These are phyloP conservation scores for Candida dubliniensis DNA, from an alignment of 1,139 yeast genomes.

Conservation along the genomic window DNA sequence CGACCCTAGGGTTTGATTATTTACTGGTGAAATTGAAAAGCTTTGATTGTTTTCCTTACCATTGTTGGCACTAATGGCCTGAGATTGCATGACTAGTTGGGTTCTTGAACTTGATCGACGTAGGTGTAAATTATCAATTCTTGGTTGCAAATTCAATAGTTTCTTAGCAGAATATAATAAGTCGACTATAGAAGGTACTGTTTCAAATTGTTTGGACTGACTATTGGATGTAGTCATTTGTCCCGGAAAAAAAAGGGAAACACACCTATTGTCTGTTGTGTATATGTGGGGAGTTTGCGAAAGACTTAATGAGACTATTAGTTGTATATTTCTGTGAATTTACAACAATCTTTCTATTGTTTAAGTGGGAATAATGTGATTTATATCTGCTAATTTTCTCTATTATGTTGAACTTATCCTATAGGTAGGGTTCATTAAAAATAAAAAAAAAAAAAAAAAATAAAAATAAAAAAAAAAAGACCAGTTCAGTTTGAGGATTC, in stretches of 20 bases:
- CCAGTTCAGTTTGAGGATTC: too few species aligned
- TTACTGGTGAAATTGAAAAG: not conserved
- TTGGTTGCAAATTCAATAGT: conserved; percentile 38
- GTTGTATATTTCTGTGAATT: too few species aligned
- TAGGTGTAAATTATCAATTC: conserved; percentile 43
- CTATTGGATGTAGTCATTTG: conserved; percentile 1
- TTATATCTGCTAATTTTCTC: too few species aligned
- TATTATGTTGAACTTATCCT: too few species aligned
- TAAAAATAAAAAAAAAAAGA: too few species aligned
- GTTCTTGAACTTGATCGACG: conserved; percentile 35
- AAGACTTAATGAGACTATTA: too few species aligned
- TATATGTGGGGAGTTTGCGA: too few species aligned
- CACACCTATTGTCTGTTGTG: too few species aligned
- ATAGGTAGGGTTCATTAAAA: too few species aligned
- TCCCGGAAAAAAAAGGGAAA: not conserved
- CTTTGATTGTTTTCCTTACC: not conserved
- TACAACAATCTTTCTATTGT: too few species aligned
- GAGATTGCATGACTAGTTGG: conserved; percentile 17
- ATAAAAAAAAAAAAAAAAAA: too few species aligned
- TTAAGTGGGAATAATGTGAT: too few species aligned
- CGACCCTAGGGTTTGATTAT: not conserved
- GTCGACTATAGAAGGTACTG: conserved; percentile 41
- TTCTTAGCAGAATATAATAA: conserved; percentile 46
- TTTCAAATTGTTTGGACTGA: conserved; percentile 8
- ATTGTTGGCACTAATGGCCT: not conserved